Base-by-base conservation (phyloP, 1,139 yeast species). In the Sugiyamaella grinbergsii region DNA sequence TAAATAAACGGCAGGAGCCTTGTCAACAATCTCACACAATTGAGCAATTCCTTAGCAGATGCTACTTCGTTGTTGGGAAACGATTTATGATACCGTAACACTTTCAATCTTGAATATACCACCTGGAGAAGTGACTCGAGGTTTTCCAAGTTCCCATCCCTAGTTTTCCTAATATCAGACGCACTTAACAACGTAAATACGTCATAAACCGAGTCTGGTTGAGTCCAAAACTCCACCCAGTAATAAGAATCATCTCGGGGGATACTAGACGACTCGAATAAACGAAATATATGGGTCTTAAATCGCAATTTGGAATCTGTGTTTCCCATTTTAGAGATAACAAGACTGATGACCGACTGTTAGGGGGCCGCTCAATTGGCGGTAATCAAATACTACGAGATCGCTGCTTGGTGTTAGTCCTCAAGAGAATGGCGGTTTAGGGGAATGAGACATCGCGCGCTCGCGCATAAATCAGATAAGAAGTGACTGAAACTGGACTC, bases 1-100 rank as follows among this genome's bases (percentile, higher is more conserved):
- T 78, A 86, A 10, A 85, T 62, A 52, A 81, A 78, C 0, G 97
- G 97, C 15, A 87, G 57, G 2, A 87, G 51, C 51, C 82, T 77
- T 1, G 90, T 81, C 42, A 91, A 67, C 6, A 85, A 67, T 31
- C 96, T 75, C 11, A 84, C 63, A 59, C 90, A 82, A 56, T 83
- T 85, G 39, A 86, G 68, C 18, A 71, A 62, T 56, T 69, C 70
- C 33, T 61, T 62, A 4, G 65, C 67, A 2, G 62, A 63, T 1
- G 62, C 58, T 20, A 47, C 31, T 18, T 58, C 62, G 8, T 63
- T 39, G 45, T 58, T 61, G 5, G 68, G 73, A 57, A 65, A 68
- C 24, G 52, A 53, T 37, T 55, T 59, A 36, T 57, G 57, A 26
- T 56, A 54, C 51, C 66, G 57, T 13, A 70, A 58, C 32, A 51